Conservation (phyloP, 2,329 filamentous ascomycete genomes). For the Cladosporium austrohemisphaericum region DNA sequence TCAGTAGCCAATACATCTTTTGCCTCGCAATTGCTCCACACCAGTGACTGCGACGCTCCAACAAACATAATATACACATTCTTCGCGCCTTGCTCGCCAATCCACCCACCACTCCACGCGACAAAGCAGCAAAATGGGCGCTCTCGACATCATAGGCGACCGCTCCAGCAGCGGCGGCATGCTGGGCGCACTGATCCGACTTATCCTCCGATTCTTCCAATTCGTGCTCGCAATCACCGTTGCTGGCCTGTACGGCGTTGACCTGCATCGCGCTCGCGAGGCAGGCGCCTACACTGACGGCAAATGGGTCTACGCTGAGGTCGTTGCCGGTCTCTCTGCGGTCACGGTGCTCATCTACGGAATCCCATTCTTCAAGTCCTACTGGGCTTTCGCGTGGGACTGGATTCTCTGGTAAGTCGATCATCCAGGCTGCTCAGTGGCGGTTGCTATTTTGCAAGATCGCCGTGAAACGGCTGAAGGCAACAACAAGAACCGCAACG, state of each 20-base stretch:
- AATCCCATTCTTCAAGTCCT: slow-evolving; percentile 56
- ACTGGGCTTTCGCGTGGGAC: slow-evolving; percentile 64
- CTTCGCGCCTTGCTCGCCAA: neutral
- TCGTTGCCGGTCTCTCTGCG: slow-evolving; percentile 63
- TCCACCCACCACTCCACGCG: neutral
- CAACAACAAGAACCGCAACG: neutral
- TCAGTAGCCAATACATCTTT: slow-evolving; percentile 7
- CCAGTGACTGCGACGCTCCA: neutral
- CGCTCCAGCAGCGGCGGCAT: slow-evolving; percentile 29
- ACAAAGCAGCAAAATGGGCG: slow-evolving; percentile 21
- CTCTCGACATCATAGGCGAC: slow-evolving; percentile 25
- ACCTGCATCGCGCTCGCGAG: slow-evolving; percentile 56
- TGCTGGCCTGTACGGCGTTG: slow-evolving; percentile 71
- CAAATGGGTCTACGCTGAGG: slow-evolving; percentile 77
- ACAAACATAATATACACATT: slow-evolving; percentile 1
- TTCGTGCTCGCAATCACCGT: slow-evolving; percentile 73
- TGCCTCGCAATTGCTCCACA: neutral
- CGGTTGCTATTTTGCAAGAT: too few species aligned
- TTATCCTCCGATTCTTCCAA: slow-evolving; percentile 67
- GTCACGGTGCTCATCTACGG: slow-evolving; percentile 60
- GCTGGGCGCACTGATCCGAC: slow-evolving; percentile 50
- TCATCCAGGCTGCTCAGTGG: too few species aligned
- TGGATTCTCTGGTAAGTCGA: slow-evolving; percentile 57
- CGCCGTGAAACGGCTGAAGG: neutral
- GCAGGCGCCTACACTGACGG: slow-evolving; percentile 53